Evolutionary conservation across 1,139 yeast species (phyloP).

Genomic region (Scheffersomyces titani): DNA sequence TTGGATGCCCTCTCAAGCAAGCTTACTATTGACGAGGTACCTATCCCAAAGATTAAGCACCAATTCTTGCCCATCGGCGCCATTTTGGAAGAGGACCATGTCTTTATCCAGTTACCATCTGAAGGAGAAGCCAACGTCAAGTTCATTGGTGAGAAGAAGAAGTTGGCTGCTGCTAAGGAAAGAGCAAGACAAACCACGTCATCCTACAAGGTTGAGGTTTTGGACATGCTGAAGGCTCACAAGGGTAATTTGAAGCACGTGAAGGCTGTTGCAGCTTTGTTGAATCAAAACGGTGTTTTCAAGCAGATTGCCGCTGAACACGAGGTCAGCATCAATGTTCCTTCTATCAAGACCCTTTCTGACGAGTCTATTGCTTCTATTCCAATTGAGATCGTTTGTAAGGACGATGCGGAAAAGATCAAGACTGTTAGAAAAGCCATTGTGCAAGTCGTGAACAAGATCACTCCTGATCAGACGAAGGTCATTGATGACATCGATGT

Average conservation of each 20-base stretch:
- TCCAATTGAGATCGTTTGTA: slow-evolving; percentile 45
- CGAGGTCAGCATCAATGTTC: slow-evolving; percentile 58
- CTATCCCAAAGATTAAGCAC: slow-evolving; percentile 45
- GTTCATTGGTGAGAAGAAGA: slow-evolving; percentile 63
- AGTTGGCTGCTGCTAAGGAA: slow-evolving; percentile 63
- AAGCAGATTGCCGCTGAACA: slow-evolving; percentile 46
- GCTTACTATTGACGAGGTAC: slow-evolving; percentile 37
- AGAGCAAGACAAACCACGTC: slow-evolving; percentile 53
- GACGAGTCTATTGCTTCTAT: slow-evolving; percentile 22
- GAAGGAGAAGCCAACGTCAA: slow-evolving; percentile 49
- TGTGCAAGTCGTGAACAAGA: slow-evolving; percentile 69
- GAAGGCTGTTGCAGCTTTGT: slow-evolving; percentile 67
- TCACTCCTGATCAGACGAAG: slow-evolving; percentile 66
- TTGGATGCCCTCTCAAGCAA: slow-evolving; percentile 48
- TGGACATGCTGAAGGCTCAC: slow-evolving; percentile 87
- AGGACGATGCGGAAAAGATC: slow-evolving; percentile 34
- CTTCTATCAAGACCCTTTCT: slow-evolving; percentile 31
- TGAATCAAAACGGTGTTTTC: slow-evolving; percentile 52
- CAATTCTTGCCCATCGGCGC: slow-evolving; percentile 48
- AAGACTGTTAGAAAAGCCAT: slow-evolving; percentile 60
- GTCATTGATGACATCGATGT: slow-evolving; percentile 67
- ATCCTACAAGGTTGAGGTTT: slow-evolving; percentile 57
- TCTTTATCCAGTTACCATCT: slow-evolving; percentile 62
- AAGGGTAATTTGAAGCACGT: slow-evolving; percentile 79
- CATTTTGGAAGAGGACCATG: slow-evolving; percentile 55